Percentiles rank a stretch among this genome's conserved stretches.
These are phyloP conservation scores for Peronospora farinosa DNA, from an alignment of 352 stramenopile genomes.

Conservation along the genomic window DNA sequence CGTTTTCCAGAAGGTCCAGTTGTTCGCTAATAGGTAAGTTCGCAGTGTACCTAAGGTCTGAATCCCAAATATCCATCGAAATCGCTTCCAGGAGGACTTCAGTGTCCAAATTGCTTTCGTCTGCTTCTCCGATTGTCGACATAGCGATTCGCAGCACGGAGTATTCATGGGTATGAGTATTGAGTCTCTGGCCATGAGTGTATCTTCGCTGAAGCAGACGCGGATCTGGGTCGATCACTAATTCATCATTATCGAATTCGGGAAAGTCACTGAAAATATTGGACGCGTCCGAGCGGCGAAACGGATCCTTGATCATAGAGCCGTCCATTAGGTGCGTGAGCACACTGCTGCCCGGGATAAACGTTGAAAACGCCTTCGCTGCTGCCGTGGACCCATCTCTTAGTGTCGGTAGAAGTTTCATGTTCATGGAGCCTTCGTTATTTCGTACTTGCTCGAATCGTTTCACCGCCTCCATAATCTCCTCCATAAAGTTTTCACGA, in stretches of 20 bases:
- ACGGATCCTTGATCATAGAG: conserved; percentile 48
- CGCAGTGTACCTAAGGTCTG: conserved; percentile 77
- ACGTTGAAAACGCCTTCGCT: conserved; percentile 67
- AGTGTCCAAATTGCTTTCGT: conserved; percentile 53
- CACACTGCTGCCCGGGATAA: conserved; percentile 62
- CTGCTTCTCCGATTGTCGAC: conserved; percentile 54
- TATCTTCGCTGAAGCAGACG: conserved; percentile 30
- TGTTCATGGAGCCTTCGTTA: conserved; percentile 42
- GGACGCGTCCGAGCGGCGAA: conserved; percentile 32
- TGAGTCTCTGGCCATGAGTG: conserved; percentile 29
- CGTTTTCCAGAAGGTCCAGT: conserved; percentile 44
- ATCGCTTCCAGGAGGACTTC: conserved; percentile 84
- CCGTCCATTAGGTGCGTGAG: conserved; percentile 72
- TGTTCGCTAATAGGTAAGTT: conserved; percentile 67
- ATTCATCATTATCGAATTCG: conserved; percentile 39
- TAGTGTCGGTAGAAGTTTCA: conserved; percentile 52
- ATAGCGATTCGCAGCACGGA: conserved; percentile 76
- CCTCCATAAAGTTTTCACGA: conserved; percentile 51
- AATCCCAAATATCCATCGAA: conserved; percentile 81
- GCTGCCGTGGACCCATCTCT: conserved; percentile 56
- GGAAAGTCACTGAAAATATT: conserved; percentile 57
- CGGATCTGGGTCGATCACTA: conserved; percentile 61
- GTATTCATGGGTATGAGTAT: conserved; percentile 41
- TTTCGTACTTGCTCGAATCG: conserved; percentile 40
- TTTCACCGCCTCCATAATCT: conserved; percentile 54